Evolutionary conservation across 495 filamentous ascomycete species (phyloP), one percentile per base, ranked within the genome.

Genomic region (Beverwykella pulmonaria): DNA sequence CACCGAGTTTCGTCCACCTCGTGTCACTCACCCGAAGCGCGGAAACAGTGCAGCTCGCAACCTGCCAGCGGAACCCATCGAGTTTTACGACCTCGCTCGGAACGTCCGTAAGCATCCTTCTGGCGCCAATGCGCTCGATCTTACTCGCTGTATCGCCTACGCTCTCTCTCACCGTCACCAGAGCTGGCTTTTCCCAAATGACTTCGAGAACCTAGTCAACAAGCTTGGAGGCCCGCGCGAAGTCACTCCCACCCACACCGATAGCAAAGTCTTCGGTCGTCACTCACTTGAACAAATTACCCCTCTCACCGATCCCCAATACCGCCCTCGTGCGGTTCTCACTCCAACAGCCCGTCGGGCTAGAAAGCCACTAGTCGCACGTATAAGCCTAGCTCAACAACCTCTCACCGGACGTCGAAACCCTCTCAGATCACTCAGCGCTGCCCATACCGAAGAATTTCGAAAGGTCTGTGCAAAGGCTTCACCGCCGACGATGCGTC

Each of bases 51-150:
- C 30, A 50, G 23, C 50, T 8, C 27, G 23, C 25, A 53, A 54
- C n/a, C 25, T 14, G 0, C 20, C 20, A 7, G 39, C 32, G 41
- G n/a, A 26, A 1, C 19, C 46, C n/a, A 19, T 59, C 2, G 3
- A 15, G 8, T 61, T 60, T 46, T 26, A 19, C 14, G 41, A 56
- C 15, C 23, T 68, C 1, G 49, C 34, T 5, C 10, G 34, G 3
- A 32, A 34, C 27, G 36, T 68, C n/a, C 49, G 26, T 19, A 19
- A 57, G 17, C n/a, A 53, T n/a, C 65, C 65, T 7, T 26, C 19
- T 23, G 65, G 54, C n/a, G 22, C 19, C 27, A 59, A 69, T 23
- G 65, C 59, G 0, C 47, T 69, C 10, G 65, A 69, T 34, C 46
- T 69, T 15, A 69, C 65, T 1, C 52, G 53, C 15, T 59, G 52